Evolutionary conservation across 805 yeast genomes (phyloP), one percentile per base, ranked within the genome.

Genomic region (Wickerhamiella azymoides): DNA sequence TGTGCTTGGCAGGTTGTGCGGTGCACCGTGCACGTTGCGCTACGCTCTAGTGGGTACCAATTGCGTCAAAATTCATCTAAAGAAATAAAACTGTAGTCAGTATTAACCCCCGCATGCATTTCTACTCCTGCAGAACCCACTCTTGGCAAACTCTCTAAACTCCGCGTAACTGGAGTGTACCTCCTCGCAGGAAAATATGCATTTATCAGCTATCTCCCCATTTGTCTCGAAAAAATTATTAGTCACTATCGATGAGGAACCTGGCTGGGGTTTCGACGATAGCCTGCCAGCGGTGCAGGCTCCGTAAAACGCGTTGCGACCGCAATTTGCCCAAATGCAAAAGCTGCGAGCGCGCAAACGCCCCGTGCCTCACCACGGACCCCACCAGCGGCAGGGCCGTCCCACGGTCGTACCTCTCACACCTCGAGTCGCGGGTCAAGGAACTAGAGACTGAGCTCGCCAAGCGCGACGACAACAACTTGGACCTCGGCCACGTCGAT

Each of bases 381-480:
- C 86, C 94, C 0, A 84, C 86, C 6, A 84, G 95, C 0, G 94
- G 94, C 0, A 67, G 94, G 46, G 85, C 81, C 52, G 76, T 85
- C 1, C 93, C 96, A 0, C 65, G 96, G 33, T 59, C 65, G 45
- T 80, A 85, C 2, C 74, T 84, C 3, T 71, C 76, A 17, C 80
- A 78, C 53, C 64, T 85, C 48, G 96, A 85, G 57, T 78, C 76
- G 47, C 65, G 77, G 32, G 67, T 84, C 2, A 67, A 69, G 8
- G 62, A 64, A n/a, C 63, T 85, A 49, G 84, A 82, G 58, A 54
- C 56, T 5, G 64, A 69, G 48, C 58, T 84, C 25, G 47, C 63
- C 61, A 11, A 55, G 64, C 47, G 47, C 55, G 64, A 35, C 52
- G 56, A 47, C 6, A 42, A 26, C 36, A 25, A 24, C 33, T 25